Conservation (phyloP, 768 basidiomycete species). For the Nevesoporus exiguus region DNA sequence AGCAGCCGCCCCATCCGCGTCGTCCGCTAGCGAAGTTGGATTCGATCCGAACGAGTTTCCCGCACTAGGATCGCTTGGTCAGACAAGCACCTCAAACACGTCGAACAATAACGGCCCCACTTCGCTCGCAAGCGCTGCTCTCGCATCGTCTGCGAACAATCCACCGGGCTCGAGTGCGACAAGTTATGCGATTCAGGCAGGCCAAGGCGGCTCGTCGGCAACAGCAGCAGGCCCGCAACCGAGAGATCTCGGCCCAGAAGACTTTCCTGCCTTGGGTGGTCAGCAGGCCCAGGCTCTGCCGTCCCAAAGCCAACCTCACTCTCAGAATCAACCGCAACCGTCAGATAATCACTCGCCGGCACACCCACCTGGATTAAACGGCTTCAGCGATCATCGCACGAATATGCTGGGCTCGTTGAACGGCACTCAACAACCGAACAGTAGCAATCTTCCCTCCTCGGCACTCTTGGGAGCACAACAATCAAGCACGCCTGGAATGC, state of each 20-base stretch:
- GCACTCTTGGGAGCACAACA: conserved; percentile 43
- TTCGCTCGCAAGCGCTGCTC: conserved; percentile 20
- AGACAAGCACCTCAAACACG: conserved; percentile 40
- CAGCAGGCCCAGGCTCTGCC: conserved; percentile 38
- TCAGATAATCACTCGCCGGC: conserved; percentile 33
- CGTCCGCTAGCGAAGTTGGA: conserved; percentile 70
- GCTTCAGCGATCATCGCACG: conserved; percentile 55
- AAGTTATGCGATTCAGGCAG: conserved; percentile 83
- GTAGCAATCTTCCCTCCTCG: conserved; percentile 20
- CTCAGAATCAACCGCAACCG: conserved; percentile 30
- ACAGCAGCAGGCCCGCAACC: conserved; percentile 10
- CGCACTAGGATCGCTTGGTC: conserved; percentile 69
- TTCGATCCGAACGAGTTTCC: conserved; percentile 87
- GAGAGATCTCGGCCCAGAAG: conserved; percentile 70
- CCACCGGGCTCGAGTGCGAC: conserved; percentile 40
- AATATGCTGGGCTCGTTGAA: conserved; percentile 51
- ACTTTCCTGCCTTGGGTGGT: conserved; percentile 84
- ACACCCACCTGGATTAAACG: conserved; percentile 79
- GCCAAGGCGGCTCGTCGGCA: conserved; percentile 39
- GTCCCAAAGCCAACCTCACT: conserved; percentile 28
- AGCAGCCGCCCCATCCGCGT: conserved; percentile 54
- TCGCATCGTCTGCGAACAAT: conserved; percentile 29
- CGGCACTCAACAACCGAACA: conserved; percentile 23
- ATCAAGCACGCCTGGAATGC: conserved; percentile 61
- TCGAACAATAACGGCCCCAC: conserved; percentile 31